phyloP scores from a whole-genome alignment of 331 rosid genomes.

The Rhamnella rubrinervis region DNA sequence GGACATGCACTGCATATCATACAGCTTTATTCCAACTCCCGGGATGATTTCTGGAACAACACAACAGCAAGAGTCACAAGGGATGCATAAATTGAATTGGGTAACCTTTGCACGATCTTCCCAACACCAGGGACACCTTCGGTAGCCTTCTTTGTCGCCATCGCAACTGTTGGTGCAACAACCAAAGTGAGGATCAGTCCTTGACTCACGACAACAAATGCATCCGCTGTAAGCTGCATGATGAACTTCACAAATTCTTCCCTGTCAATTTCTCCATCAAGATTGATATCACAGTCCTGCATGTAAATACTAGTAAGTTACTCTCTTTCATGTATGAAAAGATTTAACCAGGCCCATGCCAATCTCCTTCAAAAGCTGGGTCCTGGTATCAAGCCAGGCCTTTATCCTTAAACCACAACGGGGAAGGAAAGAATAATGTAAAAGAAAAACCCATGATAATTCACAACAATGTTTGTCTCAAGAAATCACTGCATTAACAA shows the following conservation, averaged over 20 bases:
- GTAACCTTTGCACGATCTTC: conserved; percentile 67
- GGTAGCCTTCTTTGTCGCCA: conserved; percentile 77
- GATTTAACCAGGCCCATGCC: neutral
- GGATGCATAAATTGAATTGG: conserved; percentile 71
- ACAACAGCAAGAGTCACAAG: conserved; percentile 56
- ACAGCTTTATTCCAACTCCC: conserved; percentile 4
- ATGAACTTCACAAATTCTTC: conserved; percentile 65
- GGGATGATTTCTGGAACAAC: conserved; percentile 42
- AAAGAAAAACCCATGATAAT: no score
- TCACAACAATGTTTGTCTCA: no score
- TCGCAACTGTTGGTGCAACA: conserved; percentile 78
- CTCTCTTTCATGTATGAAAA: neutral
- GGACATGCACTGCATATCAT: no score
- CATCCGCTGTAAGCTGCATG: conserved; percentile 48
- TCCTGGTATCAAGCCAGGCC: no score
- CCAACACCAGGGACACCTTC: conserved; percentile 90
- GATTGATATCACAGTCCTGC: conserved; percentile 60
- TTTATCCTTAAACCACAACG: no score
- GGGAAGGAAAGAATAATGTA: no score
- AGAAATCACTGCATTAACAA: no score
- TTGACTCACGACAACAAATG: conserved; percentile 54
- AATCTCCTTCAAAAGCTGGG: no score
- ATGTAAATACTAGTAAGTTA: neutral
- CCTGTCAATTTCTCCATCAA: conserved; percentile 52
- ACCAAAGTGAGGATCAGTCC: conserved; percentile 68